Evolutionary conservation across 192 early-diverging fungal genomes (phyloP).

Genomic region (Entomortierella beljakovae): DNA sequence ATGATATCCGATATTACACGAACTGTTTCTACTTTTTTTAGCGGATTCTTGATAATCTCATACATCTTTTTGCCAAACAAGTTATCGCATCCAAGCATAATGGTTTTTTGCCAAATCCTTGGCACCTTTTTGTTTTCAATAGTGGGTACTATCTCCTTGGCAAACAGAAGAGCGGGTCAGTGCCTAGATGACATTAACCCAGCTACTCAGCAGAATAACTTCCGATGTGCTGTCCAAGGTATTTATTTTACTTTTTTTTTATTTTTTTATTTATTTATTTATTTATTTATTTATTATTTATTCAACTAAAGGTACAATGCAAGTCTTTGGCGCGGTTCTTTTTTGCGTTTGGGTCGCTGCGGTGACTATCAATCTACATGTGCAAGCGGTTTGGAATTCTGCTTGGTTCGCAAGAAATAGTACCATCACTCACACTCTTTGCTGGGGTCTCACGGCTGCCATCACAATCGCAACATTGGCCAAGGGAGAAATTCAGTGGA

Average conservation of each 20-base stretch:
- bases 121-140: too few relatives aligned
- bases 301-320: neutral
- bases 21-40: neutral
- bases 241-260: neutral
- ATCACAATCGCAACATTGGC: neutral
- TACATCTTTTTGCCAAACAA: neutral
- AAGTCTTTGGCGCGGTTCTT: neutral
- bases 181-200: neutral
- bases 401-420: neutral
- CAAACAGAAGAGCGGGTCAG: neutral
- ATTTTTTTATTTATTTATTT: too few relatives aligned
- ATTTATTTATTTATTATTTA: neutral
- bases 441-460: neutral
- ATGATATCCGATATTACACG: neutral
- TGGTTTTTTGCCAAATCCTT: too few relatives aligned
- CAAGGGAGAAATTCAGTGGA: neutral
- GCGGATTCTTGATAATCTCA: neutral
- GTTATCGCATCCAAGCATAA: neutral
- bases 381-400: neutral
- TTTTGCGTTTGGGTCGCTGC: neutral
- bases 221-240: neutral
- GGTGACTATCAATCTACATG: neutral
- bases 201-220: neutral
- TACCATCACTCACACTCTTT: neutral
- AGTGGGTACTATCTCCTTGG: too few relatives aligned